phyloP scores from a whole-genome alignment of 352 stramenopile species.

The Phytophthora podocarpi region DNA sequence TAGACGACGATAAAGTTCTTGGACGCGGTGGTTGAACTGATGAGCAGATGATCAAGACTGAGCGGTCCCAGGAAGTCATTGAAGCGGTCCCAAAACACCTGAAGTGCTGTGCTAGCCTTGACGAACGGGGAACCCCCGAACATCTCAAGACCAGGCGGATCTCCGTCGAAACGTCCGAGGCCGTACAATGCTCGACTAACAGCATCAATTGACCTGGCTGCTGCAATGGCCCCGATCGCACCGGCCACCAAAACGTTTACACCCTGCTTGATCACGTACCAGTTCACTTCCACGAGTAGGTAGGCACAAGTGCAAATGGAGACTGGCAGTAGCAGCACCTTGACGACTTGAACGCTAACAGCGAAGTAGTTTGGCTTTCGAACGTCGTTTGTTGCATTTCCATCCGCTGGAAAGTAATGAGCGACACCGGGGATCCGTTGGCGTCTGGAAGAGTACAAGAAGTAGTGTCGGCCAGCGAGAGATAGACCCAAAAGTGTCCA shows the following conservation, averaged over 20 bases:
- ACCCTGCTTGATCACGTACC: constrained; percentile 22
- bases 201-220: constrained; percentile 16
- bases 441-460: constrained; percentile 20
- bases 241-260: constrained; percentile 25
- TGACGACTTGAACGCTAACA: constrained; percentile 11
- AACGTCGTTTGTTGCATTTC: background rate
- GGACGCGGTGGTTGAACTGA: constrained; percentile 3
- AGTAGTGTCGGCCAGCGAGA: constrained; percentile 17
- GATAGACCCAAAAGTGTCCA: constrained; percentile 24
- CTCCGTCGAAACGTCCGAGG: constrained; percentile 1
- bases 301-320: constrained; percentile 19
- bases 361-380: constrained; percentile 16
- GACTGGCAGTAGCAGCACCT: constrained; percentile 9
- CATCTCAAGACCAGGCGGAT: constrained; percentile 1
- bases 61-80: constrained; percentile 32
- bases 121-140: constrained; percentile 14
- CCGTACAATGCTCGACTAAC: constrained; percentile 16
- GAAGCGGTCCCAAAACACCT: constrained; percentile 33
- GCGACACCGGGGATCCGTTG: constrained; percentile 6
- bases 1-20: constrained; percentile 29
- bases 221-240: constrained; percentile 20
- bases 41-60: constrained; percentile 18
- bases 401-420: constrained; percentile 11
- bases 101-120: constrained; percentile 25
- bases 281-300: constrained; percentile 9